Conservation (phyloP, 345 rosid species). For the Raphanus sativus region DNA sequence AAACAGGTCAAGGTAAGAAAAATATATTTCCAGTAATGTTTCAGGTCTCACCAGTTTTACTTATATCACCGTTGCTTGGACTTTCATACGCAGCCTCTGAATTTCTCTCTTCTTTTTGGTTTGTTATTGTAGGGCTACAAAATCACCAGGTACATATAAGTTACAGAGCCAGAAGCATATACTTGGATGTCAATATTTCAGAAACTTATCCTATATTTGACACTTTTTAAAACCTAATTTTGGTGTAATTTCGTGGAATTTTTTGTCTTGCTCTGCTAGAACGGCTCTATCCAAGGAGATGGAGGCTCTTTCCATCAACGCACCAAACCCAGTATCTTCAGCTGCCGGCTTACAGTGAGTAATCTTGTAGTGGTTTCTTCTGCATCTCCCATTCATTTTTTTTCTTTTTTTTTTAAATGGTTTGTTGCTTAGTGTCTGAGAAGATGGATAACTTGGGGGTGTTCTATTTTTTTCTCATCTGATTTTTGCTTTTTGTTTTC, state of each 20-base stretch:
- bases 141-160: neutral
- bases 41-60: neutral
- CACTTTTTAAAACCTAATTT: neutral
- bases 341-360: slow-evolving; percentile 7
- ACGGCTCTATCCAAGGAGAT: neutral
- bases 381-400: neutral
- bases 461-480: neutral
- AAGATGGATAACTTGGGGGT: neutral
- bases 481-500: neutral
- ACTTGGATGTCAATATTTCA: neutral
- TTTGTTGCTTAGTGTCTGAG: neutral
- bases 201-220: neutral
- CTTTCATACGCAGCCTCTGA: neutral
- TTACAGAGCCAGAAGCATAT: neutral
- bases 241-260: neutral
- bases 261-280: neutral
- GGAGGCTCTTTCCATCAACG: neutral
- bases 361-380: neutral
- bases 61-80: neutral
- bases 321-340: slow-evolving; percentile 5
- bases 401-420: neutral
- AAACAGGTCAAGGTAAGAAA: slow-evolving; percentile 8
- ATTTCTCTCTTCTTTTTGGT: neutral
- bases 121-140: slow-evolving; percentile 8
- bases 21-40: neutral